phyloP scores from a whole-genome alignment of 1,284 basidiomycete genomes.

The Moesziomyces sp. region DNA sequence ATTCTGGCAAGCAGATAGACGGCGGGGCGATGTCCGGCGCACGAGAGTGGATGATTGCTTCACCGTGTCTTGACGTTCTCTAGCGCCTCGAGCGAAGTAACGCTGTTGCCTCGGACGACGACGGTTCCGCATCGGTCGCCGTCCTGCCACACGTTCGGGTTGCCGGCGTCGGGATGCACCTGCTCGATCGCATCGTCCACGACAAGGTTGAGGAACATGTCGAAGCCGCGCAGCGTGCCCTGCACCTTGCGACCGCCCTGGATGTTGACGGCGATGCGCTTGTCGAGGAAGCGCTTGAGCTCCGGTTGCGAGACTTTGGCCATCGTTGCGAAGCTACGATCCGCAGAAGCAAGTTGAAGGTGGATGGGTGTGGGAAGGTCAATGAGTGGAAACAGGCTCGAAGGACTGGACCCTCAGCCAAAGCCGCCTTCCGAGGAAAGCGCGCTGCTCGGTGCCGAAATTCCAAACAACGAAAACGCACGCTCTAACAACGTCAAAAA shows the following conservation, averaged over 20 bases:
- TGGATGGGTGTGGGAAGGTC: neutral
- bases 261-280: conserved; percentile 91
- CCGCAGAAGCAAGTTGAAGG: neutral
- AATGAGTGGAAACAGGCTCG: neutral
- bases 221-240: conserved; percentile 94
- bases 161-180: conserved; percentile 72
- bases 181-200: conserved; percentile 96
- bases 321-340: conserved; percentile 35
- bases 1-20: too few species aligned
- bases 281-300: conserved; percentile 87
- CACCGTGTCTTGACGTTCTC: conserved; percentile 61
- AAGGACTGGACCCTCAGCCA: neutral
- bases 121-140: conserved; percentile 62
- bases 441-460: neutral
- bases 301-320: conserved; percentile 66
- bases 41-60: conserved; percentile 1
- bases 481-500: too few species aligned
- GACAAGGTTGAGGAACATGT: conserved; percentile 98
- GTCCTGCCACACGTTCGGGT: conserved; percentile 55
- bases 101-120: conserved; percentile 65
- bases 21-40: too few species aligned
- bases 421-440: neutral
- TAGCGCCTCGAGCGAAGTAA: conserved; percentile 64
- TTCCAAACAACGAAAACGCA: neutral
- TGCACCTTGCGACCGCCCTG: conserved; percentile 96